Evolutionary conservation across 345 rosid genomes (phyloP).

Genomic region (Corymbia maculata): DNA sequence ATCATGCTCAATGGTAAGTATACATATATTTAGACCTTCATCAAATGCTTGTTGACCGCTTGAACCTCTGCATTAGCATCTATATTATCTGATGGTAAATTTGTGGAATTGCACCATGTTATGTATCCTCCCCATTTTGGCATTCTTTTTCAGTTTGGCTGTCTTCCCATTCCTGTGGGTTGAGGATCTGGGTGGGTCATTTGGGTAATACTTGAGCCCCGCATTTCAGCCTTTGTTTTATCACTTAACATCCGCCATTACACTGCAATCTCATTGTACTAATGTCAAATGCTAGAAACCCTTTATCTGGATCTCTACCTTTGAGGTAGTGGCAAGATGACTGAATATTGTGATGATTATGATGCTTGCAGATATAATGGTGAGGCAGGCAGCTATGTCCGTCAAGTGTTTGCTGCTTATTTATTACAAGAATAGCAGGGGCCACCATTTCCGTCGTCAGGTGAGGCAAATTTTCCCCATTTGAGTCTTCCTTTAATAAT

Average conservation of each 20-base stretch:
- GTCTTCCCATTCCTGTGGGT: not conserved
- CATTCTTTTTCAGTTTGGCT: not conserved
- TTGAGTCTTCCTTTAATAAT: not conserved
- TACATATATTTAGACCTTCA: not conserved
- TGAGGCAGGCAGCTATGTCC: conserved; percentile 45
- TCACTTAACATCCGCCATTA: not conserved
- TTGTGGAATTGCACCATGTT: not conserved
- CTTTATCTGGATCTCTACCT: not conserved
- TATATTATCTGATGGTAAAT: not conserved
- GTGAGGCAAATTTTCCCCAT: conserved; percentile 4
- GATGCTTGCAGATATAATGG: conserved; percentile 39
- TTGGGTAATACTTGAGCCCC: not conserved
- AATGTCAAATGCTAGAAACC: not conserved
- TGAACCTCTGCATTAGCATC: not conserved
- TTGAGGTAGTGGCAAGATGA: not conserved
- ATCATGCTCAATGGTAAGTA: conserved; percentile 46
- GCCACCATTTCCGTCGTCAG: conserved; percentile 46
- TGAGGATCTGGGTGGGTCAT: not conserved
- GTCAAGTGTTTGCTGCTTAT: conserved; percentile 46
- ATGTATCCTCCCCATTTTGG: not conserved
- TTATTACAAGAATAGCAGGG: conserved; percentile 44
- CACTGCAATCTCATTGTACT: not conserved
- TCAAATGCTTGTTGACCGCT: not conserved
- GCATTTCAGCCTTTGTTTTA: not conserved
- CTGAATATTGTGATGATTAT: not conserved